Evolutionary conservation across 805 yeast species (phyloP).

Genomic region (Kodamaea jinghongensis): DNA sequence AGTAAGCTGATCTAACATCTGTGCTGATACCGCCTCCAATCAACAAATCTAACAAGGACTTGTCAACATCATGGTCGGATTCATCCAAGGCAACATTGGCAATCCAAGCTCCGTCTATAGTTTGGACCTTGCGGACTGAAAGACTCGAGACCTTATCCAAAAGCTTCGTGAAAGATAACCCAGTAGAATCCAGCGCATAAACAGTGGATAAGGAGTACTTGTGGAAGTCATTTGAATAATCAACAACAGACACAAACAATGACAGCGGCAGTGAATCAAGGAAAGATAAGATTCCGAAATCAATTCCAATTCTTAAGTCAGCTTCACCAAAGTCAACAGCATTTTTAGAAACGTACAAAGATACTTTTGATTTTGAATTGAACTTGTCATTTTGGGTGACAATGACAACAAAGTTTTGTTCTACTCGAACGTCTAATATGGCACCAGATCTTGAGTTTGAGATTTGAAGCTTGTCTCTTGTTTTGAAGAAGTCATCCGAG

Average conservation of each 20-base stretch:
- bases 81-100: constrained; percentile 36
- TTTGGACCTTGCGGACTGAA: constrained; percentile 44
- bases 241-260: constrained; percentile 28
- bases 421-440: constrained; percentile 34
- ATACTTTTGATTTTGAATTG: constrained; percentile 32
- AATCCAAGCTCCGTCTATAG: constrained; percentile 62
- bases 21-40: constrained; percentile 17
- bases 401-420: constrained; percentile 40
- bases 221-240: constrained; percentile 14
- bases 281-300: constrained; percentile 35
- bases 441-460: constrained; percentile 21
- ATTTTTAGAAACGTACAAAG: constrained; percentile 47
- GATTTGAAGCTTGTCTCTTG: constrained; percentile 23
- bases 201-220: constrained; percentile 29
- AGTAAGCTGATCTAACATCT: constrained; percentile 33
- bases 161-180: constrained; percentile 47
- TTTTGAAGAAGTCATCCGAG: constrained; percentile 42
- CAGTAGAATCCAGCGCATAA: constrained; percentile 57
- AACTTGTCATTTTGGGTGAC: constrained; percentile 44
- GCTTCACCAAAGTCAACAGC: constrained; percentile 39
- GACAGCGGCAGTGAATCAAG: constrained; percentile 39
- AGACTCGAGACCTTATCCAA: constrained; percentile 44
- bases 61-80: constrained; percentile 6
- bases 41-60: constrained; percentile 26
- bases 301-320: constrained; percentile 35